Conservation (phyloP, 345 rosid genomes). For the Acer campestre region DNA sequence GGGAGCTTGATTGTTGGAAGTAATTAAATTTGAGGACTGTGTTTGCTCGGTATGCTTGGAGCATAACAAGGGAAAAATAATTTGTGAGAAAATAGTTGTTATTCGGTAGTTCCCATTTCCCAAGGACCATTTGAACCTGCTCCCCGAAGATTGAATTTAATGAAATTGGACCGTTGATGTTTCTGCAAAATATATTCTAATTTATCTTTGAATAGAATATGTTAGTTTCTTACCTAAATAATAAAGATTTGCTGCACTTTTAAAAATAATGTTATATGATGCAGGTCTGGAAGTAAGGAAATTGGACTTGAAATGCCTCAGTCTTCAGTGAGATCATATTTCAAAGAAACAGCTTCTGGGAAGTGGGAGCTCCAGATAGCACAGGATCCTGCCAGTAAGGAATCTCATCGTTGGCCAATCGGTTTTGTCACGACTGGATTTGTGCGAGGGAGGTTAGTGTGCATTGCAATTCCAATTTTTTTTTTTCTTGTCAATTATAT, state of each 20-base stretch:
- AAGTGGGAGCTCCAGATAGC: conserved; percentile 68
- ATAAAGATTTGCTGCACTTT: neutral
- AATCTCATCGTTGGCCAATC: conserved; percentile 65
- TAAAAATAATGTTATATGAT: neutral
- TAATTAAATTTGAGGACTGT: neutral
- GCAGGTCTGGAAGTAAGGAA: conserved; percentile 48
- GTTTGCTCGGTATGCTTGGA: neutral
- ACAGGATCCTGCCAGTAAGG: conserved; percentile 42
- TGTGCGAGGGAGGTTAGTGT: conserved; percentile 74
- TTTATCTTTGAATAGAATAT: too few relatives aligned
- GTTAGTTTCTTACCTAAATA: too few relatives aligned
- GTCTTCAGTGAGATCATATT: conserved; percentile 60
- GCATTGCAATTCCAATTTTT: neutral
- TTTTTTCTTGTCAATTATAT: neutral
- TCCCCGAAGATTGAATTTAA: neutral
- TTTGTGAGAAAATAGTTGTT: neutral
- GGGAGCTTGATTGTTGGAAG: neutral
- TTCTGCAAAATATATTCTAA: neutral
- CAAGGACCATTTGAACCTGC: neutral
- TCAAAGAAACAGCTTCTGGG: conserved; percentile 57
- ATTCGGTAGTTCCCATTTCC: neutral
- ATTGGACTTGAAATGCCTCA: conserved; percentile 54
- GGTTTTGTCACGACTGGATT: conserved; percentile 90
- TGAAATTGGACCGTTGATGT: neutral
- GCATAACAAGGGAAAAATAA: neutral